Evolutionary conservation across 768 basidiomycete species (phyloP), one percentile per base, ranked within the genome.

Genomic region (Boletus fagicola): DNA sequence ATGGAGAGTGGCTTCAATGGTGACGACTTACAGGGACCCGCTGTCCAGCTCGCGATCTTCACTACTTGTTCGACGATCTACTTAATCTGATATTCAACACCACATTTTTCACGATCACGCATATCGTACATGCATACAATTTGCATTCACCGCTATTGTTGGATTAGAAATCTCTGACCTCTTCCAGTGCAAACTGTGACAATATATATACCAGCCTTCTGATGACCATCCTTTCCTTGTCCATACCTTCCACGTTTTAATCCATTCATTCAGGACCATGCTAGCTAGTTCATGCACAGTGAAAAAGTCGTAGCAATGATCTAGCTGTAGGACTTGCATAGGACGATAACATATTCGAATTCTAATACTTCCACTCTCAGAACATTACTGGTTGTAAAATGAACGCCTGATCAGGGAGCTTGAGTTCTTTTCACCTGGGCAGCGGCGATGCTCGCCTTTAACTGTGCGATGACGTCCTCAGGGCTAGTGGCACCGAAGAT

Each of bases 401-500:
- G 8, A 22, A n/a, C 22, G 18, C n/a, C n/a, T 35, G 28, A 54
- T 65, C 33, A 68, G 15, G 11, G 8, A 24, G 63, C 42, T 13
- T 13, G 18, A 3, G 74, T 63, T 53, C 67, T 62, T 61, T 74
- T 82, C 20, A 79, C 82, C 68, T 88, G 88, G 16, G 86, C 91
- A 22, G 80, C 73, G 60, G 86, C 80, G 35, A 96, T 86, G 22
- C 81, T 79, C 36, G 80, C 76, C 73, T 90, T 93, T 39, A 98
- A 75, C 9, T 77, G 68, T 43, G 80, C 65, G 51, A 98, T 97
- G 48, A 95, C 92, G 39, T 83, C 74, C 44, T 86, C 86, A 0
- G 97, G 90, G 65, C 86, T 79, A n/a, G 80, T 67, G 2, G 94
- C 87, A 42, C 82, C 83, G 68, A 98, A 98, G 59, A 99, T 89